Evolutionary conservation across 768 basidiomycete species (phyloP).

Genomic region (Suillus paluster): DNA sequence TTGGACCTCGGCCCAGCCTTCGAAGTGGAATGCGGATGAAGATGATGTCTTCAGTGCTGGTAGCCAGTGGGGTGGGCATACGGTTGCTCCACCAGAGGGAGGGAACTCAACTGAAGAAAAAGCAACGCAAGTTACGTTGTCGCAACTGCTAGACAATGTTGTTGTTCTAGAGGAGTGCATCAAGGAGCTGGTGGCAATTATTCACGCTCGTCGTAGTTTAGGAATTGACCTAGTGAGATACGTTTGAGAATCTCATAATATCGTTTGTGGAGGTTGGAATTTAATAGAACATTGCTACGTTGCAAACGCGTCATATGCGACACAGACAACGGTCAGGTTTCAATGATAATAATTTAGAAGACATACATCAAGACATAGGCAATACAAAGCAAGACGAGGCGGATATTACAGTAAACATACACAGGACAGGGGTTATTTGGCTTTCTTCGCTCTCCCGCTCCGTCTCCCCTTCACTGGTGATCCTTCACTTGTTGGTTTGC

Average conservation of each 20-base stretch:
- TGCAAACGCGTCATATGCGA: background rate
- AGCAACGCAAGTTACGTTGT: conserved; percentile 65
- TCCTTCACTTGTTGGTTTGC: conserved; percentile 32
- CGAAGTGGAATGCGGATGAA: conserved; percentile 60
- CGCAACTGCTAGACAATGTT: conserved; percentile 88
- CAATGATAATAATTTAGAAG: background rate
- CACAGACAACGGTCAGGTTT: background rate
- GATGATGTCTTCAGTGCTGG: conserved; percentile 72
- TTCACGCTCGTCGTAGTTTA: conserved; percentile 80
- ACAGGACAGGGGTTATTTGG: conserved; percentile 28
- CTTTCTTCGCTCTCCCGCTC: conserved; percentile 37
- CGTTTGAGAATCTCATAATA: conserved; percentile 47
- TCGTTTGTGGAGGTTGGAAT: background rate
- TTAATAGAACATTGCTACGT: background rate
- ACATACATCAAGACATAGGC: background rate
- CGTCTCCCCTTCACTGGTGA: conserved; percentile 31
- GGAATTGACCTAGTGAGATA: conserved; percentile 86
- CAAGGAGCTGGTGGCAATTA: conserved; percentile 87
- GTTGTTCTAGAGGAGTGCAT: conserved; percentile 94
- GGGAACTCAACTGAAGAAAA: conserved; percentile 36
- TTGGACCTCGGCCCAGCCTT: conserved; percentile 63
- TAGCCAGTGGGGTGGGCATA: conserved; percentile 45
- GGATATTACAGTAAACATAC: background rate
- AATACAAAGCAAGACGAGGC: conserved; percentile 2
- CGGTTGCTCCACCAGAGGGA: conserved; percentile 25